phyloP scores from a whole-genome alignment of 352 stramenopile species.

The Peronospora belbahrii region DNA sequence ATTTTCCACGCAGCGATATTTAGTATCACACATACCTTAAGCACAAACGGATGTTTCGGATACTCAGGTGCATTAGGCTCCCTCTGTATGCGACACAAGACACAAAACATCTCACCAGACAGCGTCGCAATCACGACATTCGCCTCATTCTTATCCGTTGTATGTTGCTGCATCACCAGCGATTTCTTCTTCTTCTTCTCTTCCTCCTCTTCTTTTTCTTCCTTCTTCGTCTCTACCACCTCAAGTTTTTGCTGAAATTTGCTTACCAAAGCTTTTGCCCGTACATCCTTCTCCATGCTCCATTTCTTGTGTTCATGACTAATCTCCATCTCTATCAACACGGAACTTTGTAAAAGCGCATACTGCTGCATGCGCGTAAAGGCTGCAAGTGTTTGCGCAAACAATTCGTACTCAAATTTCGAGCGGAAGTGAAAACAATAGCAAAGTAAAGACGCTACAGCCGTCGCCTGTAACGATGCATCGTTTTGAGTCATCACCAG shows the following conservation, averaged over 20 bases:
- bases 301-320: conserved; percentile 21
- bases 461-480: too few species aligned
- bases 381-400: conserved; percentile 30
- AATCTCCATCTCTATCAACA: conserved; percentile 53
- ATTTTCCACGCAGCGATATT: too few species aligned
- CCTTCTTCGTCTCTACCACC: conserved; percentile 4
- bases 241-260: conserved; percentile 14
- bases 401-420: conserved; percentile 45
- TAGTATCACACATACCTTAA: conserved; percentile 35
- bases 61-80: conserved; percentile 23
- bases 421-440: conserved; percentile 66
- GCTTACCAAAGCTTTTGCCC: conserved; percentile 4
- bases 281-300: conserved; percentile 7
- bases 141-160: conserved; percentile 3
- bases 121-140: conserved; percentile 7
- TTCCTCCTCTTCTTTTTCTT: not conserved
- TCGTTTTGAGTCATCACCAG: too few species aligned
- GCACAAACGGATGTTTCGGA: conserved; percentile 61
- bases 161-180: not conserved
- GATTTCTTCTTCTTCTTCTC: not conserved
- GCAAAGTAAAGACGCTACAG: conserved; percentile 29
- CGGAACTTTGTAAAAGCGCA: conserved; percentile 39
- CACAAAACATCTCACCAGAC: conserved; percentile 28
- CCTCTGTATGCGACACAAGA: conserved; percentile 37
- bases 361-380: conserved; percentile 36